Conservation (phyloP, 1,139 yeast genomes). For the Debaryomyces subglobosus region DNA sequence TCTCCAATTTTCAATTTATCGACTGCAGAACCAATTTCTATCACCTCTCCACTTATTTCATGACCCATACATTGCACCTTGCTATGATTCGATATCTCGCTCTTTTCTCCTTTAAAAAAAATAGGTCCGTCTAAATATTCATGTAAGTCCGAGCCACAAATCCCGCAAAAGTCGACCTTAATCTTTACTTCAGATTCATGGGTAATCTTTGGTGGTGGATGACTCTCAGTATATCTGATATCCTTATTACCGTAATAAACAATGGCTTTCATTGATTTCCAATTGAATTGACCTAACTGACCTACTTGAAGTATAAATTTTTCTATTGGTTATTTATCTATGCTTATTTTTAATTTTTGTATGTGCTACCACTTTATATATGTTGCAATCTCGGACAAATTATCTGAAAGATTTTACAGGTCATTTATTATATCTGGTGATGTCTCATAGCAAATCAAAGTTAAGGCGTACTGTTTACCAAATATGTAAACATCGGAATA, state of each 20-base stretch:
- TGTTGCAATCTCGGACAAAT: constrained; percentile 8
- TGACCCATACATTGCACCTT: constrained; percentile 47
- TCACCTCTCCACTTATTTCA: constrained; percentile 53
- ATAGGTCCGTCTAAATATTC: constrained; percentile 57
- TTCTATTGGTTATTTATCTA: background rate
- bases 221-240: constrained; percentile 43
- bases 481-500: background rate
- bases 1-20: constrained; percentile 39
- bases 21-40: constrained; percentile 27
- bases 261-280: constrained; percentile 54
- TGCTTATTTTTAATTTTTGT: background rate
- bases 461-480: background rate
- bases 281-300: background rate
- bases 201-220: constrained; percentile 47
- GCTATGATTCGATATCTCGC: constrained; percentile 22
- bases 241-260: constrained; percentile 55
- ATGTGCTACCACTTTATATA: background rate
- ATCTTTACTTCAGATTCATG: constrained; percentile 53
- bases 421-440: constrained; percentile 1
- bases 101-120: constrained; percentile 37
- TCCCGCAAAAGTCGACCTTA: constrained; percentile 57
- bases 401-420: constrained; percentile 3
- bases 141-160: constrained; percentile 62
- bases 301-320: background rate
- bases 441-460: background rate